Percentiles rank a stretch among this genome's conserved stretches.
Conservation (phyloP, 768 basidiomycete species). For the Daedalea quercina region DNA sequence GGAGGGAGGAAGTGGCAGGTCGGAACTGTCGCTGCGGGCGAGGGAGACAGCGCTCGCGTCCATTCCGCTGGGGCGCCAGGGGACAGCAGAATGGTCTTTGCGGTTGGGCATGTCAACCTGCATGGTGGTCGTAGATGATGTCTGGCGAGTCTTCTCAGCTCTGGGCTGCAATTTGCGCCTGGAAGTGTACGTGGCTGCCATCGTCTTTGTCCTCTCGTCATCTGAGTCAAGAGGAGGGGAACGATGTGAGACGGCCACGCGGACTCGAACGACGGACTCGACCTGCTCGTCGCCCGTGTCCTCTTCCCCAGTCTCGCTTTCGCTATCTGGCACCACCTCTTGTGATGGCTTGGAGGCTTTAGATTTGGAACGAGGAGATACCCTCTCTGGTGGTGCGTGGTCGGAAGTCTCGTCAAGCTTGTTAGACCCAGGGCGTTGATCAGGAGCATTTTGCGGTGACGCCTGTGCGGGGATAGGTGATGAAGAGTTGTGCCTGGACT, state of each 20-base stretch:
- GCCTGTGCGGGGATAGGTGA: too few relatives aligned
- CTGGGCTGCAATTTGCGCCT: too few relatives aligned
- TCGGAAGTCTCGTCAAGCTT: neutral
- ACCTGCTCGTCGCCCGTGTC: conserved; percentile 10
- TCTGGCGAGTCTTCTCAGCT: neutral
- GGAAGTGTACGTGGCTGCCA: conserved; percentile 4
- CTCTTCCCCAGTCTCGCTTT: conserved; percentile 5
- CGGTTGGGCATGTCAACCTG: neutral
- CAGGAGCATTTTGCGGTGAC: too few relatives aligned
- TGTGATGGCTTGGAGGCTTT: neutral
- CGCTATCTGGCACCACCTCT: neutral
- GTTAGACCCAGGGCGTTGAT: neutral
- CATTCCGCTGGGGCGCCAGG: neutral
- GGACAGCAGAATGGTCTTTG: neutral
- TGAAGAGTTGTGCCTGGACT: too few relatives aligned
- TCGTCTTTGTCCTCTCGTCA: conserved; percentile 11
- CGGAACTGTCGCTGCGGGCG: neutral
- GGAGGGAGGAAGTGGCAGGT: conserved; percentile 2
- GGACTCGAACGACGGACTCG: conserved; percentile 7
- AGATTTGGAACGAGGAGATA: too few relatives aligned
- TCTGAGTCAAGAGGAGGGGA: conserved; percentile 9
- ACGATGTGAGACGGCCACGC: neutral
- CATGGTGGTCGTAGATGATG: too few relatives aligned
- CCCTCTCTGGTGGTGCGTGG: too few relatives aligned
- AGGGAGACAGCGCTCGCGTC: neutral